Percentiles rank a stretch among this genome's conserved stretches.
Conservation (phyloP, 73 alveolate species). For the Stentor coeruleus region DNA sequence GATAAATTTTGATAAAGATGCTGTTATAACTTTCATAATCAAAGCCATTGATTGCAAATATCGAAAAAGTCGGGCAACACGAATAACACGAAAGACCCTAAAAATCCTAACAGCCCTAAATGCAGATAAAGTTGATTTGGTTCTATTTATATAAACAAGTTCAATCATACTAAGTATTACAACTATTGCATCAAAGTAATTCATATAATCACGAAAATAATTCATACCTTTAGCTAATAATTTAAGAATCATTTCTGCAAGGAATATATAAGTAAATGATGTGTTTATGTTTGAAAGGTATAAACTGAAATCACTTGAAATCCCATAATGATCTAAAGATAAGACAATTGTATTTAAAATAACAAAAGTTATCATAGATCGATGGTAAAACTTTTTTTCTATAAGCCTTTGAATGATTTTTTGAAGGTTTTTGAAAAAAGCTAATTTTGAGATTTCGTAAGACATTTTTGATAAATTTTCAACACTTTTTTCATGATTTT, state of each 20-base stretch:
- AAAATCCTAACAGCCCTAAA: conserved; percentile 87
- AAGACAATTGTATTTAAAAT: conserved; percentile 42
- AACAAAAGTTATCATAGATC: conserved; percentile 31
- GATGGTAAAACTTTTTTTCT: not conserved
- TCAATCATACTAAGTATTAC: conserved; percentile 86
- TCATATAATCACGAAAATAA: conserved; percentile 54
- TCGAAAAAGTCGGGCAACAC: conserved; percentile 86
- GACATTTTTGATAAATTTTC: no score
- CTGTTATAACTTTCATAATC: conserved; percentile 74
- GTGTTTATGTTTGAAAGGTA: conserved; percentile 40
- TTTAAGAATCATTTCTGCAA: conserved; percentile 70
- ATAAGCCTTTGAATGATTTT: not conserved
- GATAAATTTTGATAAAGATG: not conserved
- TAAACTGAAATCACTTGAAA: conserved; percentile 44
- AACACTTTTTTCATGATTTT: no score
- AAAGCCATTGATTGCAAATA: conserved; percentile 73
- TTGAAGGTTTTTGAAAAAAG: not conserved
- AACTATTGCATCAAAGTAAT: conserved; percentile 39
- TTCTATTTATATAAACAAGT: conserved; percentile 15
- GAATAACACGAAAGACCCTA: conserved; percentile 93
- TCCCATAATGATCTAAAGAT: conserved; percentile 55
- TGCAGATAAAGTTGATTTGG: conserved; percentile 62
- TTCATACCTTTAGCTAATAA: conserved; percentile 64
- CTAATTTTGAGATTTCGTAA: not conserved
- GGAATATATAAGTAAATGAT: conserved; percentile 66